Evolutionary conservation across 176 grass and related monocot genomes (phyloP).

Genomic region (Pontederia crassipes): DNA sequence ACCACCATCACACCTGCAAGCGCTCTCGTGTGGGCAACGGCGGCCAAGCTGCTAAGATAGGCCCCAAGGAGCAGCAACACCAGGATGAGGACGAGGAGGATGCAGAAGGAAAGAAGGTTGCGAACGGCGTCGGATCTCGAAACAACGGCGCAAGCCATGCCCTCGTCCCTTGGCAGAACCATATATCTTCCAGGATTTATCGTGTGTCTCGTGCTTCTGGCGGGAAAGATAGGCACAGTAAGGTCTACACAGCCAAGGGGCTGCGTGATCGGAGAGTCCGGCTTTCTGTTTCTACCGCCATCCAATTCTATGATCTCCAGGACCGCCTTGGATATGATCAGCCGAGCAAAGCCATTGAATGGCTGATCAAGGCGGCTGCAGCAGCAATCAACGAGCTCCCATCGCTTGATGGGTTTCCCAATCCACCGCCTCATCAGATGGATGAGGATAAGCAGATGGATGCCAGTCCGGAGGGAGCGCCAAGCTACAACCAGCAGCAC

Average conservation of each 20-base stretch:
- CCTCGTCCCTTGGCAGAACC: neutral
- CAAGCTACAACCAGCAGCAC: conserved; percentile 19
- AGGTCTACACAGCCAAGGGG: conserved; percentile 17
- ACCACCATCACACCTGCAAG: conserved; percentile 6
- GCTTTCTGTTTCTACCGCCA: conserved; percentile 12
- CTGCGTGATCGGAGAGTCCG: conserved; percentile 15
- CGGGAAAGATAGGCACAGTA: conserved; percentile 17
- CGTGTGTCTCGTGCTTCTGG: conserved; percentile 9
- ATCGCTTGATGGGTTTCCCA: neutral
- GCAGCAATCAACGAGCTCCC: conserved; percentile 16
- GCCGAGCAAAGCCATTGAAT: conserved; percentile 17
- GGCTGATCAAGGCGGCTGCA: conserved; percentile 2
- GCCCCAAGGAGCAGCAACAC: neutral
- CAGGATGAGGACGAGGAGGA: conserved; percentile 14
- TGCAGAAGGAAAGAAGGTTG: neutral
- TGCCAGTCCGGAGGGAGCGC: neutral
- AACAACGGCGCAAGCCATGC: neutral
- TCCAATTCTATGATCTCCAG: conserved; percentile 19
- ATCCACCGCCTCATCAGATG: neutral
- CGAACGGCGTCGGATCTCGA: neutral
- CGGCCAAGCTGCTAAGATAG: conserved; percentile 3
- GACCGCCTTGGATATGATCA: conserved; percentile 19
- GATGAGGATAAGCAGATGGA: neutral
- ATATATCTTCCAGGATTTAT: conserved; percentile 10
- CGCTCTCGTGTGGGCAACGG: conserved; percentile 14